phyloP scores from a whole-genome alignment of 305 asterid species.

The Fraxinus platypoda region DNA sequence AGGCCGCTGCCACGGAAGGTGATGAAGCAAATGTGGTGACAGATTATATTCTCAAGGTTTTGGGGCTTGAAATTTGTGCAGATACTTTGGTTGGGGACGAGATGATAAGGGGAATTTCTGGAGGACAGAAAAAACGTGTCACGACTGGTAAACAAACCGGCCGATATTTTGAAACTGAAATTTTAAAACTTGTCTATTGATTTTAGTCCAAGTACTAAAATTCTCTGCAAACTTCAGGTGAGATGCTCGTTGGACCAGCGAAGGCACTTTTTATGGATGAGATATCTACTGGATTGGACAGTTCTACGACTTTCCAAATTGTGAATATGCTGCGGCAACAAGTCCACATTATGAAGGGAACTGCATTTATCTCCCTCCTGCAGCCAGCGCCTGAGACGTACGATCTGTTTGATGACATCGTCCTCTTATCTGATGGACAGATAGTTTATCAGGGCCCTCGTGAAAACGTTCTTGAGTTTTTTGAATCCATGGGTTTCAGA shows the following conservation, averaged over 20 bases:
- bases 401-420: slow-evolving; percentile 76
- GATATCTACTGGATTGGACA: slow-evolving; percentile 87
- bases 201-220: background rate
- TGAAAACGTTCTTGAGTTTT: slow-evolving; percentile 63
- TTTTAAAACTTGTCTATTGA: background rate
- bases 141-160: slow-evolving; percentile 51
- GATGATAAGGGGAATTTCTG: slow-evolving; percentile 78
- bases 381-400: slow-evolving; percentile 96
- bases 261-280: slow-evolving; percentile 89
- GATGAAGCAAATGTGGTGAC: slow-evolving; percentile 64
- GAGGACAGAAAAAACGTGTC: slow-evolving; percentile 86
- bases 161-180: background rate
- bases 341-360: slow-evolving; percentile 66
- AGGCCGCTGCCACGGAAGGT: slow-evolving; percentile 82
- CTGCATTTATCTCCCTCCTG: slow-evolving; percentile 73
- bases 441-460: slow-evolving; percentile 80
- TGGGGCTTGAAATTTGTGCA: slow-evolving; percentile 80
- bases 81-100: slow-evolving; percentile 82
- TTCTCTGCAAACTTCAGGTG: slow-evolving; percentile 40
- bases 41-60: slow-evolving; percentile 57
- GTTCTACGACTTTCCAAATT: slow-evolving; percentile 82
- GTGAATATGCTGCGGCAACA: slow-evolving; percentile 58
- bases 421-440: slow-evolving; percentile 69
- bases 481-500: slow-evolving; percentile 73
- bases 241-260: slow-evolving; percentile 85